Percentiles rank a stretch among this genome's conserved stretches.
phyloP scores from a whole-genome alignment of 768 basidiomycete genomes.

The Goffeauzyma gilvescens region DNA sequence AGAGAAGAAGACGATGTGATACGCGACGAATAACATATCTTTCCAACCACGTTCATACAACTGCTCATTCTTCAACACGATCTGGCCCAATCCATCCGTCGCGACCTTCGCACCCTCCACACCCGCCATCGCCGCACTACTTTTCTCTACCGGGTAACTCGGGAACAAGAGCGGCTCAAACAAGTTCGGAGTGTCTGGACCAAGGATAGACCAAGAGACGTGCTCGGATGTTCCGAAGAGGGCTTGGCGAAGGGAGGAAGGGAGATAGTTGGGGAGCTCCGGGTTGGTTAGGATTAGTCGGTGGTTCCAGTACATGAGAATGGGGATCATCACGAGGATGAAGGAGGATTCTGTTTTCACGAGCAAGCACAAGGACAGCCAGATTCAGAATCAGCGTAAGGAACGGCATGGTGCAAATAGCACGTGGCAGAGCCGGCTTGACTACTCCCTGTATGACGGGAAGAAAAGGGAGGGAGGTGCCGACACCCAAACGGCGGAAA shows the following conservation, averaged over 20 bases:
- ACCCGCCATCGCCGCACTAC: no score
- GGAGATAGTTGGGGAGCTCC: constrained; percentile 36
- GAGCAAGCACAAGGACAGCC: background rate
- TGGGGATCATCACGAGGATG: constrained; percentile 17
- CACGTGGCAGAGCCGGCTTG: background rate
- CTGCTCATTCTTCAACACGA: constrained; percentile 3
- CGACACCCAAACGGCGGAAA: no score
- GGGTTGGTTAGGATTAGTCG: constrained; percentile 9
- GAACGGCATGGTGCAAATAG: background rate
- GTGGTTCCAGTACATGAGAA: constrained; percentile 23
- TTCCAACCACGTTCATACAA: constrained; percentile 3
- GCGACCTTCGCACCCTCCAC: no score
- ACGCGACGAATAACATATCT: constrained; percentile 58
- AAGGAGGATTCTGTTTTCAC: constrained; percentile 19
- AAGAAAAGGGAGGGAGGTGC: no score
- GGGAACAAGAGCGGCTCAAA: constrained; percentile 54
- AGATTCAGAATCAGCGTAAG: background rate
- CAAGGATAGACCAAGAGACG: constrained; percentile 9
- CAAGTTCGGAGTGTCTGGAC: constrained; percentile 43
- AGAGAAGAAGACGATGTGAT: constrained; percentile 73
- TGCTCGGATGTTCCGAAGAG: no score
- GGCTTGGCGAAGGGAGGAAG: background rate
- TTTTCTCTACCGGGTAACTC: constrained; percentile 14
- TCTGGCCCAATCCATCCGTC: constrained; percentile 3
- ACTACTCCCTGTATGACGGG: no score